phyloP scores from a whole-genome alignment of 2,329 filamentous ascomycete species.

The Aspergillus puulaauensis region DNA sequence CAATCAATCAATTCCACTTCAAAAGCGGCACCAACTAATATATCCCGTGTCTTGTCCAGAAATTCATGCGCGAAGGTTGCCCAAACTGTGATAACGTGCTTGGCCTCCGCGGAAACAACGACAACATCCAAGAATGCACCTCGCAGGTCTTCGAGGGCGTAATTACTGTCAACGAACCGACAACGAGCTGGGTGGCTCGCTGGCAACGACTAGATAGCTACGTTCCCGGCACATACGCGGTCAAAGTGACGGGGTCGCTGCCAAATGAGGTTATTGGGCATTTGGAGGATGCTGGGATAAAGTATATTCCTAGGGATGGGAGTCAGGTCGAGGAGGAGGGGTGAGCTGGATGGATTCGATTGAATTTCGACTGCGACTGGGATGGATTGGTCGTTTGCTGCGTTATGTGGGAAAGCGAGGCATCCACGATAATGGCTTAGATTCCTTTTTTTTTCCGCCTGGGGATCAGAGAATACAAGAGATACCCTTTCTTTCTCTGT shows the following conservation, averaged over 20 bases:
- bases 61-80: slow-evolving; percentile 84
- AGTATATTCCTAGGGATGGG: slow-evolving; percentile 59
- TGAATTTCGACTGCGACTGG: too few species aligned
- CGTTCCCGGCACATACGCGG: slow-evolving; percentile 85
- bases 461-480: slow-evolving; percentile 1
- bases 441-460: background rate
- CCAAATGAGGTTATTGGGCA: slow-evolving; percentile 57
- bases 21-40: background rate
- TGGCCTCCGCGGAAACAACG: slow-evolving; percentile 72
- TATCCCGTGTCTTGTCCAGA: slow-evolving; percentile 47
- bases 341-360: slow-evolving; percentile 16
- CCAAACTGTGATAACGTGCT: slow-evolving; percentile 96
- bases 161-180: slow-evolving; percentile 80
- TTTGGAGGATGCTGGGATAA: slow-evolving; percentile 59
- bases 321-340: slow-evolving; percentile 47
- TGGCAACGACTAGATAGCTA: slow-evolving; percentile 92
- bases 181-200: slow-evolving; percentile 87
- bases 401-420: background rate
- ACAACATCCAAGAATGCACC: slow-evolving; percentile 88
- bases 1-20: background rate
- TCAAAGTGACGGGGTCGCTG: slow-evolving; percentile 83
- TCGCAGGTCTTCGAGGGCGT: slow-evolving; percentile 94
- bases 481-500: slow-evolving; percentile 7
- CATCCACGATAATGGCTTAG: background rate
- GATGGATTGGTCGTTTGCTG: background rate